A percentile compares a stretch with the other conserved stretches of the same genome.
Evolutionary conservation across 192 early-diverging fungal genomes (phyloP).

Genomic region (Umbelopsis vinacea): DNA sequence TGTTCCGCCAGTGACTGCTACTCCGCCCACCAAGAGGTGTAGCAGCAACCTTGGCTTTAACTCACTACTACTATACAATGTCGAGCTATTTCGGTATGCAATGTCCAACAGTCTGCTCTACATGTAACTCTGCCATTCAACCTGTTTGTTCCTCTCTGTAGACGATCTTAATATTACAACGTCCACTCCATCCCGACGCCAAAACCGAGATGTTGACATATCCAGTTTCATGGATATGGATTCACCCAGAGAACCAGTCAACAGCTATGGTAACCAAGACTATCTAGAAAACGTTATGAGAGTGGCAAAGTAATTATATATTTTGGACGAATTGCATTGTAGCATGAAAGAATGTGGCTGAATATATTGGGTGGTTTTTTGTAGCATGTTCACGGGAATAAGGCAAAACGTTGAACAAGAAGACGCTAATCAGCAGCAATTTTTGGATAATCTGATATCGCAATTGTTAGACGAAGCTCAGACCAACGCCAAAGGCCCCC

Average conservation of each 20-base stretch:
- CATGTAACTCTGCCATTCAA: not conserved
- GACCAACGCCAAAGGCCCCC: constrained; percentile 42
- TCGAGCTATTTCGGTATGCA: constrained; percentile 14
- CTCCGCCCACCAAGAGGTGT: not conserved
- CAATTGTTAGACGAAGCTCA: constrained; percentile 47
- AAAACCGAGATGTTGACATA: constrained; percentile 16
- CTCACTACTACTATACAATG: not conserved
- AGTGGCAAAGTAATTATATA: constrained; percentile 14
- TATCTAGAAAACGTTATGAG: constrained; percentile 14
- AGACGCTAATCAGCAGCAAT: constrained; percentile 40
- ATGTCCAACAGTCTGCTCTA: not conserved
- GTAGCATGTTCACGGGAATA: constrained; percentile 19
- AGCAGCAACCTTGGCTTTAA: too few relatives aligned
- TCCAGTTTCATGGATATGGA: constrained; percentile 18
- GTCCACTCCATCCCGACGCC: not conserved
- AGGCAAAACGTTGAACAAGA: constrained; percentile 24
- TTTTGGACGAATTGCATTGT: too few relatives aligned
- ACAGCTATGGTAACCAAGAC: constrained; percentile 10
- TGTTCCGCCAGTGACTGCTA: constrained; percentile 9
- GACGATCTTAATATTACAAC: constrained; percentile 20
- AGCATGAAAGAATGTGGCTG: not conserved
- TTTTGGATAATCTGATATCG: constrained; percentile 45
- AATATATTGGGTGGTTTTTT: not conserved
- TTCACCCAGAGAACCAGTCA: not conserved
- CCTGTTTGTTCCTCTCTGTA: not conserved